Base-by-base conservation (phyloP, 2,329 filamentous ascomycete genomes). In the Ophiosphaerella herpotricha region DNA sequence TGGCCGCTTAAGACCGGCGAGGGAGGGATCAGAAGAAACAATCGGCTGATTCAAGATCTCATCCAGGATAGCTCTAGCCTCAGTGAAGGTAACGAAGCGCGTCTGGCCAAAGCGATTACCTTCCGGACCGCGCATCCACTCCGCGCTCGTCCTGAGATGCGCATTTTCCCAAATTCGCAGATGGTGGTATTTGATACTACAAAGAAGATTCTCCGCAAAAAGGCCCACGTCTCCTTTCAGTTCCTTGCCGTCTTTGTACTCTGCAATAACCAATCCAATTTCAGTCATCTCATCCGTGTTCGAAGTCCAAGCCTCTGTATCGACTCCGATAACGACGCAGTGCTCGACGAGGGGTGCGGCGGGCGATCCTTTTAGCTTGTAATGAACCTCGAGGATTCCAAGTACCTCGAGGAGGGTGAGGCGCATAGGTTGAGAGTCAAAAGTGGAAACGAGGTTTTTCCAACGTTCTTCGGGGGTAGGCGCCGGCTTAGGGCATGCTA, bases 71-170 rank as follows among this genome's bases (percentile, higher is more conserved):
- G 34, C 24, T 8, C 52, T 43, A 1, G 52, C 45, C 23, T 60
- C 52, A 0, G 5, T 4, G 13, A 52, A 50, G 0, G 54, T 51
- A 2, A 57, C 34, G 40, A 63, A 65, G 1, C 55, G 47, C 0
- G 50, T 55, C 5, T 52, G 13, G 0, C 62, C 60, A 11, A 60
- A 65, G 2, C 50, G 54, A 11, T 65, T 65, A 1, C 54, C 57
- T 2, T 52, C 41, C 4, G 54, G 43, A 2, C 54, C 54, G 33
- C 32, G 2, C 46, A 54, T 48, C 40, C 39, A 53, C 16, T 35
- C 21, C 1, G 39, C 46, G 34, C 48, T 42, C 12, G 39, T 50
- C 39, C 35, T 31, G 3, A 61, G 34, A 29, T 64, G 62, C 5
- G 63, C 58, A 14, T 64, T 52, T 26, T 54, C 51, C 1, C 46